These are phyloP conservation scores for Penicillium digitatum DNA, from an alignment of 2,329 filamentous ascomycete genomes.

Conservation along the genomic window DNA sequence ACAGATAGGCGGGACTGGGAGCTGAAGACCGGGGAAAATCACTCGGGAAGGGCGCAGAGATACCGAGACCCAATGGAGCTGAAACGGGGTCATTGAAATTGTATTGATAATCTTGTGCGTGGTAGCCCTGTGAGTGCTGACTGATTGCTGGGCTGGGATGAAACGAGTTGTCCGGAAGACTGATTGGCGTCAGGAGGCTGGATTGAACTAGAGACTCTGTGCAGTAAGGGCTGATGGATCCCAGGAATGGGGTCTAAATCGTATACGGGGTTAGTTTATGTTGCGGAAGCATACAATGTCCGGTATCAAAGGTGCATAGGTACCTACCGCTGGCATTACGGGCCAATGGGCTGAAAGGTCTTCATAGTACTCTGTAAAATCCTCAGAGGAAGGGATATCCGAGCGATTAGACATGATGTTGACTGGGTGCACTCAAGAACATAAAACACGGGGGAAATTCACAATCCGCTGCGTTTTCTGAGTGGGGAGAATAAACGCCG, in stretches of 20 bases:
- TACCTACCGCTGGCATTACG: constrained; percentile 31
- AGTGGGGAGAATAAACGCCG: constrained; percentile 20
- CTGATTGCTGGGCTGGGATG: constrained; percentile 36
- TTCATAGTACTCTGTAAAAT: constrained; percentile 31
- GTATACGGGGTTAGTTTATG: constrained; percentile 10
- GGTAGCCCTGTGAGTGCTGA: constrained; percentile 31
- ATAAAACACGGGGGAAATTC: constrained; percentile 21
- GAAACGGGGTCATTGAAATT: constrained; percentile 27
- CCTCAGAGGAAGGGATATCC: constrained; percentile 22
- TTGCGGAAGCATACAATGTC: neutral
- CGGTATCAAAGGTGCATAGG: neutral
- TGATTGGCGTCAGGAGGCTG: constrained; percentile 38
- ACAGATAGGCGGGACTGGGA: constrained; percentile 26
- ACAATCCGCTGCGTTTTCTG: constrained; percentile 8
- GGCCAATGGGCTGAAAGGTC: constrained; percentile 28
- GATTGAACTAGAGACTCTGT: constrained; percentile 29
- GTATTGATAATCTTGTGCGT: constrained; percentile 34
- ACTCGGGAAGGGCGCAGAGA: constrained; percentile 33
- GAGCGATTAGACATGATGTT: constrained; percentile 29
- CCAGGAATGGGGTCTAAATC: constrained; percentile 25
- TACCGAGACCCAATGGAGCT: constrained; percentile 37
- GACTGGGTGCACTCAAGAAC: constrained; percentile 20
- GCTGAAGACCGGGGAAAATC: constrained; percentile 28
- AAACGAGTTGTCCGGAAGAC: constrained; percentile 37
- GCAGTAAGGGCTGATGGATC: constrained; percentile 32